Base-by-base conservation (phyloP, 495 filamentous ascomycete species). In the Melanomma pulvis-pyrius region DNA sequence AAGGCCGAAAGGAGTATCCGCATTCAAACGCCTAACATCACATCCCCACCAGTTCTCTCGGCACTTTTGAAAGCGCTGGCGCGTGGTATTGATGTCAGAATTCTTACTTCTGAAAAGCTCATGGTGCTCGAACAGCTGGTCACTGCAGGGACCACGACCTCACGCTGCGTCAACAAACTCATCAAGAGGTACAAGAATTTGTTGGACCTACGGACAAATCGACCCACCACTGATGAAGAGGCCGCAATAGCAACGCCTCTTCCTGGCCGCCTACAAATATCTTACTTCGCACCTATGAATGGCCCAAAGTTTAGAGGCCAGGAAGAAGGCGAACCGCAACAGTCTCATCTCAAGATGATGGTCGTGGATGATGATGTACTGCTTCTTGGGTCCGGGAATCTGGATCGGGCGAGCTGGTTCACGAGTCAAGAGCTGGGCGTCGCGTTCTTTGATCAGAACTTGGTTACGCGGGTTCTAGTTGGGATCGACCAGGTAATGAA, bases 341-440 rank as follows among this genome's bases (percentile, higher is more conserved):
- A 90, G 63, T 84, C 82, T n/a, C 90, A 92, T 75, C 75, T 92
- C 28, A 92, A 92, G 70, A 75, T 89, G 39, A 83, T 81, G 15
- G 76, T 90, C 26, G 78, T 91, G 5, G 90, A 92, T 74, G 76
- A 73, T 6, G 75, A 82, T 59, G 80, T 83, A 28, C 77, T 82
- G 15, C 78, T 92, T 7, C 77, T 92, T 12, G 90, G 90, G 1
- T 90, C 87, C 62, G 89, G 87, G 29, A 92, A 92, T 70, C 82
- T 88, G 80, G 90, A 92, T 75, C 80, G 89, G 0, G 88, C 90
- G 19, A 90, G 87, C 71, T 91, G 87, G 87, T 90, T 80, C 68
- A 91, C 89, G 12, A 88, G 86, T 67, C 89, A 91, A 75, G 90
- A 92, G 75, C 76, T 91, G n/a, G 88, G 88, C 26, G 76, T 92